Percentiles rank a stretch among this genome's conserved stretches.
phyloP scores from a whole-genome alignment of 106 monocot species.

The Amphibolis antarctica region DNA sequence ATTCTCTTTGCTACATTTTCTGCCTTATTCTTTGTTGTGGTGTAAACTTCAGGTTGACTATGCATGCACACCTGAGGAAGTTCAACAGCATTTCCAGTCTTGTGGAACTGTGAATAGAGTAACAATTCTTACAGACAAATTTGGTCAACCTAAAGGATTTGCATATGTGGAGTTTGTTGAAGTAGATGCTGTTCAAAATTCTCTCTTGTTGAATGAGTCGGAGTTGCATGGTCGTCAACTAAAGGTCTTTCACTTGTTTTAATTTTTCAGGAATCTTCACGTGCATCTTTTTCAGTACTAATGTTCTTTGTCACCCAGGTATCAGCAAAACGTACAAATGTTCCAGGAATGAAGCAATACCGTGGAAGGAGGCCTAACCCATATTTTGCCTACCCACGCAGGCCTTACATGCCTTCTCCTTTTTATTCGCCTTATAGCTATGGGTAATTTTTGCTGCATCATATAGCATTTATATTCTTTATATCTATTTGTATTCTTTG shows the following conservation, averaged over 20 bases:
- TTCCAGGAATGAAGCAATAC: slow-evolving; percentile 46
- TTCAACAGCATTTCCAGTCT: slow-evolving; percentile 44
- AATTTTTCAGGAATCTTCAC: not conserved
- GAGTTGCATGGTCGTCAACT: slow-evolving; percentile 45
- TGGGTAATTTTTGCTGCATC: slow-evolving; percentile 22
- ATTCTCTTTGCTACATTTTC: not conserved
- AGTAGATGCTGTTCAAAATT: slow-evolving; percentile 44
- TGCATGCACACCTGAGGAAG: slow-evolving; percentile 51
- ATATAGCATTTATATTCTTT: not conserved
- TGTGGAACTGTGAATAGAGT: slow-evolving; percentile 49
- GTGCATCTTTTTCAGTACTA: not conserved
- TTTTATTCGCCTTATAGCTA: slow-evolving; percentile 26
- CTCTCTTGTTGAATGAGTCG: slow-evolving; percentile 39
- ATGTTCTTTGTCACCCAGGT: slow-evolving; percentile 11
- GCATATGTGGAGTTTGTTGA: slow-evolving; percentile 51
- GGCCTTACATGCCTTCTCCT: slow-evolving; percentile 25
- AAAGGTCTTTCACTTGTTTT: slow-evolving; percentile 16
- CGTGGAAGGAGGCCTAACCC: slow-evolving; percentile 35
- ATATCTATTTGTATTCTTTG: too few relatives aligned
- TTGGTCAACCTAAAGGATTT: slow-evolving; percentile 49
- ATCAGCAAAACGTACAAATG: slow-evolving; percentile 39
- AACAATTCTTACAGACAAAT: slow-evolving; percentile 43
- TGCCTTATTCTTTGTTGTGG: not conserved
- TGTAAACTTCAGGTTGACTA: slow-evolving; percentile 30
- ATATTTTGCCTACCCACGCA: slow-evolving; percentile 19